Base-by-base conservation (phyloP, 345 rosid genomes). In the Murraya paniculata region DNA sequence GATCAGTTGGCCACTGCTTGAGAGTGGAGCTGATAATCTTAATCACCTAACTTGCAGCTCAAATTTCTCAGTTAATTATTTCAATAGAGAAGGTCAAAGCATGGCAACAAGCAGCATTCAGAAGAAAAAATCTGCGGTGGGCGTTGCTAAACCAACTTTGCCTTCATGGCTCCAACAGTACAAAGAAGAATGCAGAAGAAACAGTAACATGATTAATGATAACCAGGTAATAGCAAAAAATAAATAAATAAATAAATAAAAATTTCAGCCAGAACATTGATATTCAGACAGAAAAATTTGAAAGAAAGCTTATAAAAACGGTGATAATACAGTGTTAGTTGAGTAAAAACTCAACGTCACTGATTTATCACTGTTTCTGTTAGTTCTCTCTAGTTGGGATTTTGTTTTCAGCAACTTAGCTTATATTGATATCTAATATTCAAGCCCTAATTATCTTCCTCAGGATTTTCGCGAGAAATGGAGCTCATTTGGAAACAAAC, bases 121-220 rank as follows among this genome's bases (percentile, higher is more conserved):
- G 6, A 59, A 64, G 61, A 84, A 83, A 70, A 82, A 81, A 56
- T 25, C 64, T 5, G 35, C 69, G 1, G 57, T 5, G 6, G 25
- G 24, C 60, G 75, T 86, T 5, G 66, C 74, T 28, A 79, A 77
- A 71, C 86, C 90, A 78, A 86, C 81, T 77, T 81, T 91, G 85
- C 95, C 95, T 33, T 65, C 81, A 38, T 91, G 95, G 95, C 90
- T 91, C 24, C 89, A 81, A 71, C 85, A 82, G 77, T 80, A 83
- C 85, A 90, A 90, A 83, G 87, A 89, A 75, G 88, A 90, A 79
- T 81, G 73, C 71, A 68, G 65, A 77, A 73, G 75, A 70, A 83
- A 72, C 41, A 22, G 60, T 60, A 48, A 38, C 71, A 72, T 16
- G 6, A 8, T 18, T 53, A 53, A 53, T 53, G 57, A 53, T 53